Conservation (phyloP, 192 early-diverging fungal genomes). For the Pilobolus umbonatus region DNA sequence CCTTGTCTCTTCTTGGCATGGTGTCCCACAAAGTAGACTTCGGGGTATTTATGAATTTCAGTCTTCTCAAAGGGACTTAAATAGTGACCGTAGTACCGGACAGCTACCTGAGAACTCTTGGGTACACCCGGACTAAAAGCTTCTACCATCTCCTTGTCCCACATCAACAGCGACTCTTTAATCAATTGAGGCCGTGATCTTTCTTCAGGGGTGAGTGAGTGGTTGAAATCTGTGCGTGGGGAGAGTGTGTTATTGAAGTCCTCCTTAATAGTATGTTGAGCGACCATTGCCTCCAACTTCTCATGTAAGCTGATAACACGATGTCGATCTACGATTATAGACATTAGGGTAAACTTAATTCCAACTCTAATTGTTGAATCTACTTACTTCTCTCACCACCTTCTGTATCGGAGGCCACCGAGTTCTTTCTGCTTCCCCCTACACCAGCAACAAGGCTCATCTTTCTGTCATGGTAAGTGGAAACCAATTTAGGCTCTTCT, state of each 20-base stretch:
- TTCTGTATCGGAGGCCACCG: conserved; percentile 4
- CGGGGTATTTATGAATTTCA: conserved; percentile 77
- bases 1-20: conserved; percentile 58
- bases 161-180: neutral
- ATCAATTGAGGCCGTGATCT: conserved; percentile 8
- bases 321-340: neutral
- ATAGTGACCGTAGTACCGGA: conserved; percentile 63
- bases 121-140: conserved; percentile 4
- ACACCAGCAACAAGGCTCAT: neutral
- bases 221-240: neutral
- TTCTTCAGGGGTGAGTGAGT: neutral
- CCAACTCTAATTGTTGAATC: neutral
- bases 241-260: neutral
- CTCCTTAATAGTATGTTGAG: conserved; percentile 23
- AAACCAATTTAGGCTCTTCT: neutral
- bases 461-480: neutral
- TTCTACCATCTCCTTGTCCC: conserved; percentile 3
- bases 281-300: conserved; percentile 24
- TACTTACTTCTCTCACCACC: neutral
- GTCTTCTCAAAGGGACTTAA: conserved; percentile 82
- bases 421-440: conserved; percentile 16
- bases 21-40: conserved; percentile 88
- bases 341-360: neutral
- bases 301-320: conserved; percentile 21
- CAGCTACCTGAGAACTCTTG: conserved; percentile 54